Evolutionary conservation across 2,329 filamentous ascomycete genomes (phyloP).

Genomic region (Claviceps quebecensis): DNA sequence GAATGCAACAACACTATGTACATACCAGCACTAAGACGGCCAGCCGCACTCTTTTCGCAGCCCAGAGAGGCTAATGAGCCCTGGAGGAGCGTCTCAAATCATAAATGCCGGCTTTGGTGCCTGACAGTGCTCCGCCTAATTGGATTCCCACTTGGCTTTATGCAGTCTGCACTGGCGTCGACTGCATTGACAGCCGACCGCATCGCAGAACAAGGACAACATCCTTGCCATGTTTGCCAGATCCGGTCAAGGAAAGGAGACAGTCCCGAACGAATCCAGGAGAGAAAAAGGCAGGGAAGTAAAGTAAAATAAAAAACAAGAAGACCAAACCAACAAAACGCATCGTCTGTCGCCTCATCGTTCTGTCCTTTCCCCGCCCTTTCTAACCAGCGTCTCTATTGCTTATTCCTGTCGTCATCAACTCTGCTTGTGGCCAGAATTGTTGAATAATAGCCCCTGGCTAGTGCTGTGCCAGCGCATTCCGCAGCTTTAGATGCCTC

Average conservation of each 20-base stretch:
- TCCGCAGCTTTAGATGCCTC: neutral
- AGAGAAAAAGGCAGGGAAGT: neutral
- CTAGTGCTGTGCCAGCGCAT: neutral
- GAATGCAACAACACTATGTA: too few species aligned
- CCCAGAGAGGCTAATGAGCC: neutral
- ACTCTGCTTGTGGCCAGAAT: neutral
- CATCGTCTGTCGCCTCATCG: neutral
- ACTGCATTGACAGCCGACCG: constrained; percentile 5
- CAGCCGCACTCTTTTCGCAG: neutral
- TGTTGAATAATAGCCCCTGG: neutral
- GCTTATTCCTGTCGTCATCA: neutral
- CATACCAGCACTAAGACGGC: neutral
- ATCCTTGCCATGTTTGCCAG: constrained; percentile 4
- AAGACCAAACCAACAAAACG: neutral
- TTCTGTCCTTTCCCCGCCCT: neutral
- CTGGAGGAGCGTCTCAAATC: neutral
- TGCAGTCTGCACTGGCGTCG: neutral
- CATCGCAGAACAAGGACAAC: constrained; percentile 2
- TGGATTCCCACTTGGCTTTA: constrained; percentile 5
- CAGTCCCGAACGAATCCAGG: neutral
- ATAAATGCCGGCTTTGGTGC: neutral
- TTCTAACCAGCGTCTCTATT: neutral
- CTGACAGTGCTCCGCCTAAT: constrained; percentile 1
- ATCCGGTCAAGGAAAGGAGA: constrained; percentile 3
- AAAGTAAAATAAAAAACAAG: neutral